Evolutionary conservation across 176 grass and related monocot genomes (phyloP).

Genomic region (Zoysia japonica): DNA sequence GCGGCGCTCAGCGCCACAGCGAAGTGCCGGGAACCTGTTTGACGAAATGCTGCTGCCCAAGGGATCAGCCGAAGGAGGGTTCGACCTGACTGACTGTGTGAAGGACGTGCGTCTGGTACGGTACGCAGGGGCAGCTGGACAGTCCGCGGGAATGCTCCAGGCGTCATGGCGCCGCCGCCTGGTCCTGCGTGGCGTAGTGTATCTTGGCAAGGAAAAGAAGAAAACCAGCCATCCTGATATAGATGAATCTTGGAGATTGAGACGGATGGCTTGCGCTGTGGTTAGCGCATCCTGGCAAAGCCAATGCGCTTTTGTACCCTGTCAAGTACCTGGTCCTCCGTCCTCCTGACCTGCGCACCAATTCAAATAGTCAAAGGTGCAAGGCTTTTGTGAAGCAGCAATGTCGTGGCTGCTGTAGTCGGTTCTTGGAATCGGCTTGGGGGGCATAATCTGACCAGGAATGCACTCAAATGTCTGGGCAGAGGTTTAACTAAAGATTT

Average conservation of each 20-base stretch:
- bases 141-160: background rate
- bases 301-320: conserved; percentile 26
- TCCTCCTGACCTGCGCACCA: background rate
- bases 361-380: background rate
- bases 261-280: background rate
- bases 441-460: conserved; percentile 31
- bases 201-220: conserved; percentile 15
- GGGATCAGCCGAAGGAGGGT: no score
- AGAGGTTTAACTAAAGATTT: conserved; percentile 14
- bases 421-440: conserved; percentile 12
- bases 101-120: background rate
- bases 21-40: conserved; percentile 11
- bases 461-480: conserved; percentile 27
- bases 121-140: background rate
- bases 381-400: background rate
- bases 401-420: background rate
- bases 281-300: conserved; percentile 28
- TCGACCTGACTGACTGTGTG: background rate
- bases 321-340: conserved; percentile 13
- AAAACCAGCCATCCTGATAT: background rate
- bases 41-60: conserved; percentile 30
- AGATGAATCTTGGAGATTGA: conserved; percentile 15
- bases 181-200: background rate
- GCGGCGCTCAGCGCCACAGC: background rate
- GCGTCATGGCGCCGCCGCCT: background rate